phyloP scores from a whole-genome alignment of 2,329 filamentous ascomycete genomes.

The Cryphonectria carpinicola region DNA sequence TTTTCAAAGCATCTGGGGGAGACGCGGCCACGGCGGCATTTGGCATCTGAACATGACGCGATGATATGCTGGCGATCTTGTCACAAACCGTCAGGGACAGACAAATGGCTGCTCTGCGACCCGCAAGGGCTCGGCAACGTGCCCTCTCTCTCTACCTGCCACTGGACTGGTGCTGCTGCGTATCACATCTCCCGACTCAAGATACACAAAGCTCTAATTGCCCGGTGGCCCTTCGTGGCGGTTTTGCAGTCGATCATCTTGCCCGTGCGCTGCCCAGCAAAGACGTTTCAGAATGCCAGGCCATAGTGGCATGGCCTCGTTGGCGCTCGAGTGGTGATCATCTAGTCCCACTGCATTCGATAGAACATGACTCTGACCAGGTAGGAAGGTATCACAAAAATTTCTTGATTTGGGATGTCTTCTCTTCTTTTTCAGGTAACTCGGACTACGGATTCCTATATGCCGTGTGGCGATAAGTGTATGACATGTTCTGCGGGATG shows the following conservation, averaged over 20 bases:
- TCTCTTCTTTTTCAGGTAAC: neutral
- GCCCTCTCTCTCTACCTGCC: neutral
- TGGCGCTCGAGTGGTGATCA: neutral
- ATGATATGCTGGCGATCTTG: neutral
- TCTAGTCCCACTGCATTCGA: neutral
- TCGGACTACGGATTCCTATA: neutral
- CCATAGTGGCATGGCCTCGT: neutral
- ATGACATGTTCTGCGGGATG: neutral
- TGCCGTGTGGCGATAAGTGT: neutral
- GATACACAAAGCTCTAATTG: neutral
- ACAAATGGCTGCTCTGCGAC: neutral
- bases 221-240: neutral
- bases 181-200: neutral
- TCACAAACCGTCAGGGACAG: neutral
- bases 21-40: neutral
- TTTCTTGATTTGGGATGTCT: neutral
- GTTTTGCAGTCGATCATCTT: neutral
- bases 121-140: neutral
- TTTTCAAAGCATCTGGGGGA: neutral
- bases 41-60: neutral
- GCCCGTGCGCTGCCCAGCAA: neutral
- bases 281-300: neutral
- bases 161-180: neutral
- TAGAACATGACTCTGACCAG: neutral
- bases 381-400: neutral